phyloP scores from a whole-genome alignment of 306 rosid genomes.

The Acacia acuminata region DNA sequence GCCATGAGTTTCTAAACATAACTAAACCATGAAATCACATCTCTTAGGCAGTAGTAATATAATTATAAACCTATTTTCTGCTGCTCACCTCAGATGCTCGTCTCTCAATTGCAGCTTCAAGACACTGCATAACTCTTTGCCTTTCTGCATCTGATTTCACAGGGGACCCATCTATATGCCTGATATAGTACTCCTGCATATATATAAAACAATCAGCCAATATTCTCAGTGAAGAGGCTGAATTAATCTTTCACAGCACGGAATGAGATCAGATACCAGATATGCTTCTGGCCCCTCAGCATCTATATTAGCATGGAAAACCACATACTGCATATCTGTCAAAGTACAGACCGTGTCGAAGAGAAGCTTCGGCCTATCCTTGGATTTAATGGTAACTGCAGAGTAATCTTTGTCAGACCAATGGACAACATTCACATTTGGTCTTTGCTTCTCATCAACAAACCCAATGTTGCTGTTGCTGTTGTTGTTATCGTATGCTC shows the following conservation, averaged over 20 bases:
- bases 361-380: conserved; percentile 93
- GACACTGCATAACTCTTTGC: conserved; percentile 88
- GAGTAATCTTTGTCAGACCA: conserved; percentile 89
- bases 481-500: conserved; percentile 28
- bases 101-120: conserved; percentile 95
- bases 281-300: conserved; percentile 90
- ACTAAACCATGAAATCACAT: conserved; percentile 18
- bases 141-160: conserved; percentile 98
- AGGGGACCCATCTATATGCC: conserved; percentile 94
- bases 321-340: conserved; percentile 96
- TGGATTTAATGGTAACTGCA: conserved; percentile 69
- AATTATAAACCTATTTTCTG: background rate
- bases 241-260: background rate
- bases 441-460: conserved; percentile 68
- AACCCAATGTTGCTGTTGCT: conserved; percentile 32
- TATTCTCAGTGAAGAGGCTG: background rate
- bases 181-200: conserved; percentile 84
- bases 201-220: conserved; percentile 32
- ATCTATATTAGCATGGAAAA: conserved; percentile 85
- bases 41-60: background rate
- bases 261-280: conserved; percentile 57
- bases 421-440: conserved; percentile 80
- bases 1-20: background rate
- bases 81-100: conserved; percentile 81
- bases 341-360: conserved; percentile 92